Conservation (phyloP, 2,329 filamentous ascomycete genomes). For the Bipolaris zeicola region DNA sequence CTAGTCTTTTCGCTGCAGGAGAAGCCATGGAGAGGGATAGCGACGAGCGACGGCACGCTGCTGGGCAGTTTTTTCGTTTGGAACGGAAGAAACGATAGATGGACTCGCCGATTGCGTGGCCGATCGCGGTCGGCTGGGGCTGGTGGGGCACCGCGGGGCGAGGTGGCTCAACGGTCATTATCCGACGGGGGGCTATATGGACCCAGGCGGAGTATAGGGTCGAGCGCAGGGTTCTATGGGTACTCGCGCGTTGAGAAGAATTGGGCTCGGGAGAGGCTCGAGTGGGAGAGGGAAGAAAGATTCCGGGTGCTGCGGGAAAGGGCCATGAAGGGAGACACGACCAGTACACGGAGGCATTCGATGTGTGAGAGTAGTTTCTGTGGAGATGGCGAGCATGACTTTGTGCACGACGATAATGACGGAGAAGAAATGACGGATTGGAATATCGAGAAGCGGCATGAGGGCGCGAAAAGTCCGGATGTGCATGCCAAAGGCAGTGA, state of each 20-base stretch:
- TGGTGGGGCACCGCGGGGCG: background rate
- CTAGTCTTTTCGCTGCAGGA: conserved; percentile 72
- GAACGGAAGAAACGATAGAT: background rate
- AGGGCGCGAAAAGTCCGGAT: no score
- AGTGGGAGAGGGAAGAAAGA: conserved; percentile 46
- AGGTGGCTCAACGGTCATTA: background rate
- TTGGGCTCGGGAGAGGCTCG: conserved; percentile 47
- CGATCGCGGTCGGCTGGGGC: background rate
- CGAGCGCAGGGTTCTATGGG: conserved; percentile 27
- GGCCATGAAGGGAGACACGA: background rate
- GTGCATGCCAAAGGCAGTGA: no score
- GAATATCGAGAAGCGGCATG: background rate
- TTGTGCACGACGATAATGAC: background rate
- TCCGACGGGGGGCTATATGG: background rate
- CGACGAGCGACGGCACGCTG: conserved; percentile 51
- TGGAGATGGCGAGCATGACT: background rate
- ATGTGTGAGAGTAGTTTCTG: conserved; percentile 5
- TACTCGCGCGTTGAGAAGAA: conserved; percentile 39
- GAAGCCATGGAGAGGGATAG: conserved; percentile 69
- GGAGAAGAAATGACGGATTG: background rate
- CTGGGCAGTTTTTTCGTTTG: conserved; percentile 42
- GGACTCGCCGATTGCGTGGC: background rate
- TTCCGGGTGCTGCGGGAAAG: conserved; percentile 6
- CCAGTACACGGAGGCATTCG: conserved; percentile 1
- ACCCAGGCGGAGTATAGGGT: conserved; percentile 14